Base-by-base conservation (phyloP, 2,329 filamentous ascomycete species). In the Dendryphion nanum region DNA sequence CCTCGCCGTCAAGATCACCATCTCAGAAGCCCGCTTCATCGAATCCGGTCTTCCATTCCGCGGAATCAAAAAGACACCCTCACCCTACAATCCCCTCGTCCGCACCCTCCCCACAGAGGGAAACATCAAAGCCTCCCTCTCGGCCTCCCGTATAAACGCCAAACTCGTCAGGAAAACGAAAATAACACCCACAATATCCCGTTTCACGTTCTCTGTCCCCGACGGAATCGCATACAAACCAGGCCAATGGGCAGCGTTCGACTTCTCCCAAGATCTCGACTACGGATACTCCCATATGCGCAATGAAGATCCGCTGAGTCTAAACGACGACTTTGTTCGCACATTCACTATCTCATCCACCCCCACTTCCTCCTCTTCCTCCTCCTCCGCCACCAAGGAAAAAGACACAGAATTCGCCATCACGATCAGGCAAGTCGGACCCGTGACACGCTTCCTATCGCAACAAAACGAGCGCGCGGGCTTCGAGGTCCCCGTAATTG, bases 281-380 rank as follows among this genome's bases (percentile, higher is more conserved):
- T 63, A 73, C 8, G 89, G 89, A 1, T 95, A 89, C 63, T 79
- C 76, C 33, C 89, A 95, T 59, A 95, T 95, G 89, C 74, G 81
- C 3, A 83, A 94, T 46, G 80, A 85, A 40, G 87, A 94, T 48
- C 89, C 89, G 4, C 75, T 76, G 47, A 86, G 81, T 50, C 62
- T 95, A 13, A 95, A 95, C 52, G 89, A 95, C 57, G 88, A 95
- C 58, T 90, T 81, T 45, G 72, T 93, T 4, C 74, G 89, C 18
- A 94, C 88, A 0, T 95, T 95, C 55, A 95, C 89, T 2, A 76
- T 95, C 0, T 86, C 84, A 1, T 86, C 77, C 2, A 64, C 70
- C 1, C 78, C 82, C 2, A 20, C 3, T 3, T 17, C 15, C 15
- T 3, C 29, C 10, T 8, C 29, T 4, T 10, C 18, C 2, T 12